A percentile compares a stretch with the other conserved stretches of the same genome.
These are phyloP conservation scores for Arthrobotrys megalospora DNA, from an alignment of 2,329 filamentous ascomycete genomes.

Conservation along the genomic window DNA sequence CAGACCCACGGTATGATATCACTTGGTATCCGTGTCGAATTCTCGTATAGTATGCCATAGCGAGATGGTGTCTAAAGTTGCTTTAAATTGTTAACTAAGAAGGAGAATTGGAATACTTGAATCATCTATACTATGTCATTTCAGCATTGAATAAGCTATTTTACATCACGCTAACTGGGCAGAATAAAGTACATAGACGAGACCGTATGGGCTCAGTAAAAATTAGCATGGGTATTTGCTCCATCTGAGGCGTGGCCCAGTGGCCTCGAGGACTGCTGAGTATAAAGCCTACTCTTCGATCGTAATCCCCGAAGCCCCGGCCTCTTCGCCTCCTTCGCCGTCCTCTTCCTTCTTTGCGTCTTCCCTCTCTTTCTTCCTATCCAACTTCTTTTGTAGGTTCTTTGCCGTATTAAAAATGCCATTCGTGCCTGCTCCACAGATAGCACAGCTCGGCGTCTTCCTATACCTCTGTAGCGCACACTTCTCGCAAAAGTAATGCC, in stretches of 20 bases:
- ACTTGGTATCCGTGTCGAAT: neutral
- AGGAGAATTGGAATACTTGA: too few species aligned
- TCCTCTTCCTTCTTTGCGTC: slow-evolving; percentile 72
- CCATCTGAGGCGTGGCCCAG: too few species aligned
- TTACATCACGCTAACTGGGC: neutral
- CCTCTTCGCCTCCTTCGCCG: slow-evolving; percentile 18
- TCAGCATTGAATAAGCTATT: neutral
- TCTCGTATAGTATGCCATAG: too few species aligned
- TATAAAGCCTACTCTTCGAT: slow-evolving; percentile 41
- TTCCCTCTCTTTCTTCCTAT: slow-evolving; percentile 77
- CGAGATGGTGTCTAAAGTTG: too few species aligned
- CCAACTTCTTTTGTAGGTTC: slow-evolving; percentile 83
- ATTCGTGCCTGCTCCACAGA: slow-evolving; percentile 85
- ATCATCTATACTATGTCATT: neutral
- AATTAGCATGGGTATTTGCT: too few species aligned
- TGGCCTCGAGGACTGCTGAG: too few species aligned
- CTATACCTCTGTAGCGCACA: slow-evolving; percentile 90
- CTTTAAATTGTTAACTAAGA: too few species aligned
- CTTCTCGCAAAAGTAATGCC: slow-evolving; percentile 94
- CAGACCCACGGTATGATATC: too few species aligned
- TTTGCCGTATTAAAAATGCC: slow-evolving; percentile 93
- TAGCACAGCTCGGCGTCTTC: slow-evolving; percentile 87
- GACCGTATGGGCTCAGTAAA: neutral
- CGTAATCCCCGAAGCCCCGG: slow-evolving; percentile 35
- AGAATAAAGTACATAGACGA: neutral